Evolutionary conservation across 768 basidiomycete genomes (phyloP).

Genomic region (Agaricus sinodeliciosus): DNA sequence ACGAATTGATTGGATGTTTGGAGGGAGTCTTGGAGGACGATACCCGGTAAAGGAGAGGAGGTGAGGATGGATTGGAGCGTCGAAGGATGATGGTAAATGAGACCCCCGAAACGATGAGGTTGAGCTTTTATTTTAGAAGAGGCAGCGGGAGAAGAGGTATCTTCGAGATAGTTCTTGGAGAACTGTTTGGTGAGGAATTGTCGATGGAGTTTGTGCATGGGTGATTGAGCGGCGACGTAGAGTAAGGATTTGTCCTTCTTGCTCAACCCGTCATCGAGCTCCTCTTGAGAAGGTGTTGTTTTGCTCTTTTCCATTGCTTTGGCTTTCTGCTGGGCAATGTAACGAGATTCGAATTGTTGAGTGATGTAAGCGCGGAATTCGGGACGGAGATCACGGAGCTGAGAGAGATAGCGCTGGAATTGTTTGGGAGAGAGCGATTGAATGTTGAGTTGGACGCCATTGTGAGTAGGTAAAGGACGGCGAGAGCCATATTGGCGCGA

Average conservation of each 20-base stretch:
- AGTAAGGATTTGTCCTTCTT: constrained; percentile 16
- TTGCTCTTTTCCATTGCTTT: not conserved
- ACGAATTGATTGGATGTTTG: no score
- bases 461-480: not conserved
- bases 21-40: constrained; percentile 35
- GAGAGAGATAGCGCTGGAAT: constrained; percentile 55
- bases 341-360: constrained; percentile 14
- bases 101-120: constrained; percentile 58
- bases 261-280: not conserved
- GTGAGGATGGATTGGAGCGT: constrained; percentile 46
- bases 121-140: constrained; percentile 44
- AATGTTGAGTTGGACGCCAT: constrained; percentile 36
- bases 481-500: constrained; percentile 18
- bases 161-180: constrained; percentile 14
- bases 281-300: not conserved
- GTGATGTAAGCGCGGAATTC: constrained; percentile 34
- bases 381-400: constrained; percentile 49
- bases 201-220: constrained; percentile 19
- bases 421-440: constrained; percentile 51
- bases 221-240: constrained; percentile 18
- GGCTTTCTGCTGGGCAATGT: constrained; percentile 2
- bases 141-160: constrained; percentile 6
- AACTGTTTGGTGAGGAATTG: constrained; percentile 33
- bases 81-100: constrained; percentile 52
- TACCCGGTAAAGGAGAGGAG: constrained; percentile 50